Evolutionary conservation across 148 eudicot genomes (phyloP).

Genomic region (Nyssa sinensis): DNA sequence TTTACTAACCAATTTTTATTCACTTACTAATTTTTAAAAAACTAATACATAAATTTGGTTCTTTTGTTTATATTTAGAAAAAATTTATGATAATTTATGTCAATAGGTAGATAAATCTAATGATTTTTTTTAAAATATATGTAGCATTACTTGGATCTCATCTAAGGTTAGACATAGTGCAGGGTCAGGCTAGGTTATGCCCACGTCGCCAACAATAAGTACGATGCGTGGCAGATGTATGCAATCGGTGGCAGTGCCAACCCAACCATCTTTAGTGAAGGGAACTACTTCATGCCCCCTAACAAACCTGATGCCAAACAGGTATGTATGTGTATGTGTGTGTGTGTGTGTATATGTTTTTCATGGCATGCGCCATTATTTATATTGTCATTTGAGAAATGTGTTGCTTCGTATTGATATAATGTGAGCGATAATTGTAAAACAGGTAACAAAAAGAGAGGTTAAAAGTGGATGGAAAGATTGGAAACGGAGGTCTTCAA

Average conservation of each 20-base stretch:
- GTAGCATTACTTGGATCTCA: background rate
- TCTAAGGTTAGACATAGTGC: too few relatives aligned
- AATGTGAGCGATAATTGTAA: background rate
- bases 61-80: too few relatives aligned
- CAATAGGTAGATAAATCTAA: background rate
- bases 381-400: background rate
- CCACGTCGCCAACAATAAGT: conserved; percentile 62
- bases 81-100: too few relatives aligned
- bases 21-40: too few relatives aligned
- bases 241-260: conserved; percentile 67
- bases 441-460: conserved; percentile 40
- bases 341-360: too few relatives aligned
- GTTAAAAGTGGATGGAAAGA: conserved; percentile 27
- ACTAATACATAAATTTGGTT: too few relatives aligned
- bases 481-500: conserved; percentile 41
- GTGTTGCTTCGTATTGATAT: background rate
- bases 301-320: background rate
- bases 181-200: conserved; percentile 42
- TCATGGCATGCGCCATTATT: too few relatives aligned
- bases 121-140: too few relatives aligned
- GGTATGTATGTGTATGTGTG: background rate
- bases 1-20: too few relatives aligned
- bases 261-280: conserved; percentile 57
- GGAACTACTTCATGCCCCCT: conserved; percentile 43
- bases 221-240: conserved; percentile 55